Evolutionary conservation across 805 yeast genomes (phyloP).

Genomic region (Yamadazyma paraphyllophila): DNA sequence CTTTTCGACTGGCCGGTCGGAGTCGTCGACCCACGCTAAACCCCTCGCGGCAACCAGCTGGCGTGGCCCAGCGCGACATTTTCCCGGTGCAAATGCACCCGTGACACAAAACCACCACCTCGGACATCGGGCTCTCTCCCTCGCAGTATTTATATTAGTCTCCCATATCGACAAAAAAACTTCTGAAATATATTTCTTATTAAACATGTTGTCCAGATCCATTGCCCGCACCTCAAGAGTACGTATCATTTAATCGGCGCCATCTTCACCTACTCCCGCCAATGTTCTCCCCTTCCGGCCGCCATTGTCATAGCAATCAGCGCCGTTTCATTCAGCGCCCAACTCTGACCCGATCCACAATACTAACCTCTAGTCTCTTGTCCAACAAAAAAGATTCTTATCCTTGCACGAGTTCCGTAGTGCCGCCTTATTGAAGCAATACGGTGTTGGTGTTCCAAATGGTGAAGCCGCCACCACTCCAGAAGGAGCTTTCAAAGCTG

Average conservation of each 20-base stretch:
- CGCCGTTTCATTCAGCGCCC: too few species aligned
- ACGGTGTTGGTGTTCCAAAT: conserved; percentile 86
- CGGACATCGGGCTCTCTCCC: conserved; percentile 4
- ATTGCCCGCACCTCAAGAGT: conserved; percentile 44
- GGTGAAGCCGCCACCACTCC: conserved; percentile 92
- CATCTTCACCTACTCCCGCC: too few species aligned
- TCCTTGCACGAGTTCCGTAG: conserved; percentile 96
- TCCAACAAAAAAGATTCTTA: conserved; percentile 58
- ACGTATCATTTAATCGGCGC: conserved; percentile 21
- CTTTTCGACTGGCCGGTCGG: background rate
- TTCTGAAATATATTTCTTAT: conserved; percentile 1
- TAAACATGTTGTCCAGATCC: conserved; percentile 40
- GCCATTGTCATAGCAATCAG: background rate
- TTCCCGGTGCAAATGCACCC: conserved; percentile 9
- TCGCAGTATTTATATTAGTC: conserved; percentile 2
- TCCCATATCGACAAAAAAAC: conserved; percentile 5
- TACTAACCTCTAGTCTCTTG: conserved; percentile 19
- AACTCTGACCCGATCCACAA: conserved; percentile 2
- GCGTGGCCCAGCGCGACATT: background rate
- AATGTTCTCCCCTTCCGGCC: too few species aligned
- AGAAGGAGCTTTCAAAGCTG: conserved; percentile 81
- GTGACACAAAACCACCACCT: conserved; percentile 9
- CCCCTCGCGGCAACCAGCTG: too few species aligned
- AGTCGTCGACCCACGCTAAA: background rate
- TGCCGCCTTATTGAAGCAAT: conserved; percentile 75